A percentile compares a stretch with the other conserved stretches of the same genome.
phyloP scores from a whole-genome alignment of 75 land plant species.

The Isoetes taiwanensis region DNA sequence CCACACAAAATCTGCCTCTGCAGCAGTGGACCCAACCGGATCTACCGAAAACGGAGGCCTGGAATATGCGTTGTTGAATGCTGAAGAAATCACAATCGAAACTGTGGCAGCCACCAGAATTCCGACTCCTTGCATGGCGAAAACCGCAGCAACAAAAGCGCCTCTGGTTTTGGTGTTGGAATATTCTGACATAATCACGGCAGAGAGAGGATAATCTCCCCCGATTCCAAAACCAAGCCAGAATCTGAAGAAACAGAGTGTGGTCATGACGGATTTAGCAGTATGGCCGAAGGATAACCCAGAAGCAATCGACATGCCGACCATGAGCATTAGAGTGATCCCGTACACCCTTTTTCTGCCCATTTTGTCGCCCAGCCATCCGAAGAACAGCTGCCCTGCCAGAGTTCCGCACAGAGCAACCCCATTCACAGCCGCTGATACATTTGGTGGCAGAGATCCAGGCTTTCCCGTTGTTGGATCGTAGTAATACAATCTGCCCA shows the following conservation, averaged over 20 bases:
- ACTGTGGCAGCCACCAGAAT: slow-evolving; percentile 15
- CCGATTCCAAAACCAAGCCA: slow-evolving; percentile 58
- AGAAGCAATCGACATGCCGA: slow-evolving; percentile 30
- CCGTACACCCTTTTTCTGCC: slow-evolving; percentile 52
- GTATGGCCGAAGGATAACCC: slow-evolving; percentile 52
- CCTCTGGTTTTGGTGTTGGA: slow-evolving; percentile 34
- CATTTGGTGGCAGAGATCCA: slow-evolving; percentile 28
- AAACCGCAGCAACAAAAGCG: slow-evolving; percentile 36
- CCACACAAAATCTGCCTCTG: slow-evolving; percentile 30
- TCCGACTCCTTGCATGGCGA: slow-evolving; percentile 58
- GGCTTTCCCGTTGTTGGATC: slow-evolving; percentile 14
- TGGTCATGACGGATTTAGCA: slow-evolving; percentile 25
- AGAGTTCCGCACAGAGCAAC: slow-evolving; percentile 30
- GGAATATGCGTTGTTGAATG: slow-evolving; percentile 10
- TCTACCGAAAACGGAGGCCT: slow-evolving; percentile 14
- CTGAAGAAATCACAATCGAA: slow-evolving; percentile 23
- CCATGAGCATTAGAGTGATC: slow-evolving; percentile 37
- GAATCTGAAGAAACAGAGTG: slow-evolving; percentile 46
- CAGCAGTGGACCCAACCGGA: slow-evolving; percentile 16
- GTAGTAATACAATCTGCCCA: slow-evolving; percentile 40
- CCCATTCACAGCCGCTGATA: slow-evolving; percentile 39
- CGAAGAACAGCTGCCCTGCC: slow-evolving; percentile 36
- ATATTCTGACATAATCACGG: slow-evolving; percentile 32
- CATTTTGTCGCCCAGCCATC: slow-evolving; percentile 40
- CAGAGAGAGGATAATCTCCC: slow-evolving; percentile 35